A percentile compares a stretch with the other conserved stretches of the same genome.
Conservation (phyloP, 2,329 filamentous ascomycete genomes). For the Alternaria sp. region DNA sequence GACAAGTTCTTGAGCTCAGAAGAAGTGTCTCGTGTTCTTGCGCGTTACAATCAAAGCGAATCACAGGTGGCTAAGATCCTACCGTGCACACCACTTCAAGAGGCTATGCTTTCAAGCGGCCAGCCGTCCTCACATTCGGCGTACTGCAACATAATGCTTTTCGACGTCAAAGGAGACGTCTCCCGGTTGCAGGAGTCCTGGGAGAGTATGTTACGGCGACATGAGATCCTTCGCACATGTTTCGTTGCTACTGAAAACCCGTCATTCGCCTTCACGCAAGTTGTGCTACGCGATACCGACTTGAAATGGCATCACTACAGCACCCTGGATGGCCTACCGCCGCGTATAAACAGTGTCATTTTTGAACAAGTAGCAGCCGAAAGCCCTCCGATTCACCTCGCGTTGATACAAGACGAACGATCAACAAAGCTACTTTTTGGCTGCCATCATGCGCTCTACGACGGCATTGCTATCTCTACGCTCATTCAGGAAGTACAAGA, state of each 20-base stretch:
- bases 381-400: constrained; percentile 47
- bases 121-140: constrained; percentile 53
- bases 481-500: constrained; percentile 75
- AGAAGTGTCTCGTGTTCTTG: constrained; percentile 22
- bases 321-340: constrained; percentile 35
- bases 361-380: constrained; percentile 52
- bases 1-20: constrained; percentile 19
- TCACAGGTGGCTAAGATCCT: constrained; percentile 63
- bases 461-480: constrained; percentile 75
- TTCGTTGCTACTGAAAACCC: constrained; percentile 71
- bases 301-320: constrained; percentile 49
- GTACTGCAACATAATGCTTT: constrained; percentile 76
- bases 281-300: constrained; percentile 63
- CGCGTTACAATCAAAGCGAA: constrained; percentile 14
- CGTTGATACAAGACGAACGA: constrained; percentile 22
- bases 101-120: constrained; percentile 77
- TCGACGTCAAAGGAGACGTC: constrained; percentile 63
- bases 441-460: constrained; percentile 85
- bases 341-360: constrained; percentile 55
- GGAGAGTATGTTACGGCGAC: constrained; percentile 66
- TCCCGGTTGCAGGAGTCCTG: constrained; percentile 65
- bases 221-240: constrained; percentile 78
- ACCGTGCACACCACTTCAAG: constrained; percentile 86
- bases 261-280: constrained; percentile 72
- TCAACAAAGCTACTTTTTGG: constrained; percentile 53